Percentiles rank a stretch among this genome's conserved stretches.
phyloP scores from a whole-genome alignment of 83 land plant species.

The Picea abies region DNA sequence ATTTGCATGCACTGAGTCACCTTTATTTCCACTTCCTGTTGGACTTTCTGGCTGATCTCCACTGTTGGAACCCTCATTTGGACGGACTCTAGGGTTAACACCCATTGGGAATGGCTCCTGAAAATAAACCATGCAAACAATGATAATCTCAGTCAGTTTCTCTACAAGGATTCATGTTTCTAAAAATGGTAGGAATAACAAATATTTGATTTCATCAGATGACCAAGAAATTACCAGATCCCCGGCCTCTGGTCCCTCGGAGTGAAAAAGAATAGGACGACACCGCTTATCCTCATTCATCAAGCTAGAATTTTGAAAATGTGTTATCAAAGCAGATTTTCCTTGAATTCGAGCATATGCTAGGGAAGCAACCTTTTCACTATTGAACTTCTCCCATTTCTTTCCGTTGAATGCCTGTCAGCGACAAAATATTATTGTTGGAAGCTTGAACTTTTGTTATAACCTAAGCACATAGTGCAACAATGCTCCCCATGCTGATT shows the following conservation, averaged over 20 bases:
- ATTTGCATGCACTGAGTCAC: slow-evolving; percentile 13
- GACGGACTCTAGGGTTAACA: slow-evolving; percentile 23
- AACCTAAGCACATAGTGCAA: background rate
- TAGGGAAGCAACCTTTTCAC: slow-evolving; percentile 89
- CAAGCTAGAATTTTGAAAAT: slow-evolving; percentile 89
- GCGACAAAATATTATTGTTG: background rate
- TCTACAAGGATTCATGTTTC: background rate
- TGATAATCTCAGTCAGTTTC: slow-evolving; percentile 15
- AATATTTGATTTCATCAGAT: slow-evolving; percentile 10
- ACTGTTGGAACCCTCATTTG: slow-evolving; percentile 19
- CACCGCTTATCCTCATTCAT: slow-evolving; percentile 97
- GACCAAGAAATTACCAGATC: slow-evolving; percentile 58
- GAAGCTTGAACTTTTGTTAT: background rate
- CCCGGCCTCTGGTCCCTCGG: slow-evolving; percentile 81
- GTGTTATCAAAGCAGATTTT: slow-evolving; percentile 80
- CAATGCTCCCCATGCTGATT: background rate
- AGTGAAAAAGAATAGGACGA: slow-evolving; percentile 89
- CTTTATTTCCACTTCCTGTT: slow-evolving; percentile 19
- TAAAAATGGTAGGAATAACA: slow-evolving; percentile 6
- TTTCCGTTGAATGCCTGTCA: slow-evolving; percentile 84
- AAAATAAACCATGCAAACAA: background rate
- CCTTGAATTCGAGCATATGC: slow-evolving; percentile 96
- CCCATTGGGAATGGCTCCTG: slow-evolving; percentile 46
- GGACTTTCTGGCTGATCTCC: slow-evolving; percentile 2
- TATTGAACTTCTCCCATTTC: slow-evolving; percentile 93